phyloP scores from a whole-genome alignment of 2,329 filamentous ascomycete genomes.

The Emergomyces orientalis region DNA sequence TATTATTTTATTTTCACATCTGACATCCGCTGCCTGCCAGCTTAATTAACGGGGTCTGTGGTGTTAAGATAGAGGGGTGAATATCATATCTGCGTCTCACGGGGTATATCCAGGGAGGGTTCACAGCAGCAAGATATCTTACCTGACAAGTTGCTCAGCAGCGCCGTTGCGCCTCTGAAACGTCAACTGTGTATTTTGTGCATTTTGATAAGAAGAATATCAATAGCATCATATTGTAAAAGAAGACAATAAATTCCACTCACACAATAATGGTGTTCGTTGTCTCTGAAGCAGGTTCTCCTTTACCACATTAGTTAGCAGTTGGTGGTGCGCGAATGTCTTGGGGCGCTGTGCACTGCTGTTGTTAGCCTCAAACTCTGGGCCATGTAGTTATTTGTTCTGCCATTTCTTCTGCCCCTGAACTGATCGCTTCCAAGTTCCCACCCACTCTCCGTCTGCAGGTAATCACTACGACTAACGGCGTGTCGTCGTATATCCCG shows the following conservation, averaged over 20 bases:
- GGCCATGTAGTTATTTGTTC: not conserved
- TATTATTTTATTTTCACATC: not conserved
- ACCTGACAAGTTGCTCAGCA: not conserved
- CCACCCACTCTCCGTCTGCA: not conserved
- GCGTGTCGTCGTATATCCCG: not conserved
- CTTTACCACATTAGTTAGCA: too few species aligned
- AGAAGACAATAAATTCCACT: too few species aligned
- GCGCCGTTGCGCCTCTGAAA: slow-evolving; percentile 1
- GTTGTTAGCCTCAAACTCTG: not conserved
- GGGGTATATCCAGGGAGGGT: not conserved
- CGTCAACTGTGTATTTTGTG: not conserved
- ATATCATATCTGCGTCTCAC: not conserved
- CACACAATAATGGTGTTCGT: too few species aligned
- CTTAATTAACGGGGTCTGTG: too few species aligned
- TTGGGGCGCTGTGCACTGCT: not conserved
- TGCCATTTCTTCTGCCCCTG: not conserved
- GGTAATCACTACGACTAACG: not conserved
- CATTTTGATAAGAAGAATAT: not conserved
- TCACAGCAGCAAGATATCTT: not conserved
- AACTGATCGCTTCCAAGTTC: not conserved
- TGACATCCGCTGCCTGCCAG: not conserved
- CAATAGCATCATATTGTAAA: too few species aligned
- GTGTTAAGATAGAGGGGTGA: not conserved
- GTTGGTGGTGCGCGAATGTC: not conserved
- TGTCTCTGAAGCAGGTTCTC: too few species aligned